Percentiles rank a stretch among this genome's conserved stretches.
Evolutionary conservation across 129 eudicot species (phyloP).

Genomic region (sunflower (Helianthus annuus)): HanXRQr2.0-SUNRISE NC_035439.2:144357817-144358316

Average conservation of each 20-base stretch:
- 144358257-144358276: too few relatives aligned
- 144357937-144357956: conserved; percentile 36
- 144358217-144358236: too few relatives aligned
- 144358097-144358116: too few relatives aligned
- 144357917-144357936: conserved; percentile 44
- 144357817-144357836: conserved; percentile 69
- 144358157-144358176: too few relatives aligned
- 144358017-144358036: background rate
- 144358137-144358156: too few relatives aligned
- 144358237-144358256: too few relatives aligned
- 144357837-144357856: conserved; percentile 59
- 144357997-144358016: background rate
- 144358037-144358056: background rate
- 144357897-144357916: conserved; percentile 56
- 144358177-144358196: too few relatives aligned
- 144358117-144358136: too few relatives aligned
- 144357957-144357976: conserved; percentile 3
- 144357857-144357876: conserved; percentile 47
- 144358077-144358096: too few relatives aligned
- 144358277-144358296: background rate
- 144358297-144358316: background rate
- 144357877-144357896: conserved; percentile 46
- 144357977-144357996: background rate
- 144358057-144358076: background rate
- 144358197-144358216: too few relatives aligned